Evolutionary conservation across 768 basidiomycete species (phyloP).

Genomic region (Podaxis mareebaensis): DNA sequence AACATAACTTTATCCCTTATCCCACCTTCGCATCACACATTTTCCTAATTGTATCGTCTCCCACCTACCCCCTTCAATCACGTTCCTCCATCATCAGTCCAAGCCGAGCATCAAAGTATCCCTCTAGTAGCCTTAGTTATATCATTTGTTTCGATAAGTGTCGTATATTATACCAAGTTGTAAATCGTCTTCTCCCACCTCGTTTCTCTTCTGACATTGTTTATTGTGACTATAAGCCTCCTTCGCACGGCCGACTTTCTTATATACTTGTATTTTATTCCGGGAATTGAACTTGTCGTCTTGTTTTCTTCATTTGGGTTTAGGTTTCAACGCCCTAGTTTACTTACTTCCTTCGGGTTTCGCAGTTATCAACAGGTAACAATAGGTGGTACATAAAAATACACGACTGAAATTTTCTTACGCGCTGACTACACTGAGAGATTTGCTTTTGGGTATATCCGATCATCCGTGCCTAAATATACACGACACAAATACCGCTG

Average conservation of each 20-base stretch:
- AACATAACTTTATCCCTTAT: conserved; percentile 14
- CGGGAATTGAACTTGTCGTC: conserved; percentile 10
- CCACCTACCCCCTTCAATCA: not conserved
- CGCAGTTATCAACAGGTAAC: not conserved
- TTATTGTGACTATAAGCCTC: not conserved
- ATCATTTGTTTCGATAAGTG: conserved; percentile 16
- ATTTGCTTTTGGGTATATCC: not conserved
- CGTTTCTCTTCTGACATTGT: not conserved
- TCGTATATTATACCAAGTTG: conserved; percentile 10
- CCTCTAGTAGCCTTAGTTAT: conserved; percentile 12
- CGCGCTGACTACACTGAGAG: conserved; percentile 2
- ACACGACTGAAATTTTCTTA: not conserved
- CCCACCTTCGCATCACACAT: conserved; percentile 1
- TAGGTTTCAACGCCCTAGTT: not conserved
- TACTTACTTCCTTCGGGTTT: not conserved
- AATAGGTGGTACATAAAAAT: not conserved
- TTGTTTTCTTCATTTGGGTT: conserved; percentile 1
- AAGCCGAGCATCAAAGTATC: conserved; percentile 1
- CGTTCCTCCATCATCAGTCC: conserved; percentile 1
- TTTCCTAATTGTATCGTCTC: conserved; percentile 8
- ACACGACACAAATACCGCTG: conserved; percentile 2
- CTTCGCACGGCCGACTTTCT: not conserved
- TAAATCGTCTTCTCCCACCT: not conserved
- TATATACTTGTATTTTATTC: conserved; percentile 13
- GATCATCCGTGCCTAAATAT: conserved; percentile 2